Base-by-base conservation (phyloP, 257 asterid genomes). In the Gardenia jasminoides region DNA sequence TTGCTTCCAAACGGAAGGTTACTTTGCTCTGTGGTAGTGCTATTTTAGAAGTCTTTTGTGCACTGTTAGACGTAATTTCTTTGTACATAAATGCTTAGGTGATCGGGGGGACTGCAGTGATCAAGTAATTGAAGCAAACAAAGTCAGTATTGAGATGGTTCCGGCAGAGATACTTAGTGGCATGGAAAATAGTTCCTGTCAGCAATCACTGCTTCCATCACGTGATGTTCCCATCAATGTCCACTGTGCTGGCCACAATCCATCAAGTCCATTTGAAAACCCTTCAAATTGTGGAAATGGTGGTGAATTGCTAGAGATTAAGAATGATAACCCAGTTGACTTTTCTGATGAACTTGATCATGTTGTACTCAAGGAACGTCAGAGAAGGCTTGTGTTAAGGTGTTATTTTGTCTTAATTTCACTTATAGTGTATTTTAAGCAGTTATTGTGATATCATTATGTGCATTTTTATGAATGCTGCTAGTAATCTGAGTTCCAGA, bases 261-360 rank as follows among this genome's bases (percentile, higher is more conserved):
- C 48, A 41, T 83, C 77, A 76, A 80, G 76, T 77, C 70, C 82
- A 72, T 73, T 76, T 58, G 72, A 75, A 75, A 61, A 68, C 48
- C 58, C 79, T 77, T 17, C 31, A 44, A 67, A 74, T 48, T 70
- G 56, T 71, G 75, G 83, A 44, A 75, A 66, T 41, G 58, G 73
- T 65, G 79, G 70, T 74, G 81, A 46, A 67, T 50, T 67, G 74
- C 81, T 84, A 78, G 80, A 84, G 15, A 64, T 74, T 69, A 87
- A 88, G 79, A 72, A 83, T 76, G 84, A 82, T 83, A 71, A 26
- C 79, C 75, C 82, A 41, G 80, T 47, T 61, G 86, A 80, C 73
- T 64, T 15, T 82, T 79, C 84, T 68, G 92, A 89, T 83, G 93
- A 91, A 41, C 90, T 90, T 52, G 97, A 94, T 78, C 86, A 89